Evolutionary conservation across 371 early-diverging fungal genomes (phyloP).

Genomic region (Syncephalastrum monosporum): DNA sequence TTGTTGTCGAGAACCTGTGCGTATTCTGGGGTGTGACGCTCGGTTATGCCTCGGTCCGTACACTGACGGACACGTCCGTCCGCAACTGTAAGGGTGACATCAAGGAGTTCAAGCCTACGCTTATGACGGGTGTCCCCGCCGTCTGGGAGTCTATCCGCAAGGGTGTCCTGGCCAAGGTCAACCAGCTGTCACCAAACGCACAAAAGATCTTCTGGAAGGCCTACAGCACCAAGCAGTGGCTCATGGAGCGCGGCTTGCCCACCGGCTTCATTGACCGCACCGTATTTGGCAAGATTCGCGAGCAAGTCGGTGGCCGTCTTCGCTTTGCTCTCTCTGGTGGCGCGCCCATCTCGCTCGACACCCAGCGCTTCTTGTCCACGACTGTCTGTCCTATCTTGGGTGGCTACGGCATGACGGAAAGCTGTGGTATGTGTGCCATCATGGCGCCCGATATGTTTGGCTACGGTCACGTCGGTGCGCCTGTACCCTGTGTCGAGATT

Average conservation of each 20-base stretch:
- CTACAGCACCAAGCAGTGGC: slow-evolving; percentile 53
- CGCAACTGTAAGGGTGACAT: slow-evolving; percentile 75
- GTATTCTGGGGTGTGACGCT: slow-evolving; percentile 70
- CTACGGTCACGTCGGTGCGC: slow-evolving; percentile 74
- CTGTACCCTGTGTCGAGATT: slow-evolving; percentile 73
- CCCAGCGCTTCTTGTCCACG: slow-evolving; percentile 68
- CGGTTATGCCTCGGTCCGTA: slow-evolving; percentile 71
- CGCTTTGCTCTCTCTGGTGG: slow-evolving; percentile 74
- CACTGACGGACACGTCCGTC: slow-evolving; percentile 66
- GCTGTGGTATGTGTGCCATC: slow-evolving; percentile 53
- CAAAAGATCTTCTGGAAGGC: slow-evolving; percentile 54
- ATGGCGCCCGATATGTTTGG: slow-evolving; percentile 50
- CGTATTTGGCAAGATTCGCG: slow-evolving; percentile 72
- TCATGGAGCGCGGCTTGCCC: slow-evolving; percentile 51
- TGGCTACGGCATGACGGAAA: slow-evolving; percentile 64
- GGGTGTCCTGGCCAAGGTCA: slow-evolving; percentile 60
- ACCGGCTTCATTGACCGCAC: slow-evolving; percentile 61
- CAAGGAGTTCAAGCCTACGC: slow-evolving; percentile 71
- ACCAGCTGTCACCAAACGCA: slow-evolving; percentile 17
- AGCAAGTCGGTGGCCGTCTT: slow-evolving; percentile 78
- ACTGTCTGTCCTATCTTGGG: slow-evolving; percentile 69
- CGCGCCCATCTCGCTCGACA: slow-evolving; percentile 72
- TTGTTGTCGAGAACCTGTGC: slow-evolving; percentile 70
- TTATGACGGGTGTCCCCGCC: slow-evolving; percentile 78
- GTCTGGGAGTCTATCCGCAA: slow-evolving; percentile 79